Percentiles rank a stretch among this genome's conserved stretches.
Conservation (phyloP, 371 early-diverging fungal genomes). For the Apophysomyces elegans region DNA sequence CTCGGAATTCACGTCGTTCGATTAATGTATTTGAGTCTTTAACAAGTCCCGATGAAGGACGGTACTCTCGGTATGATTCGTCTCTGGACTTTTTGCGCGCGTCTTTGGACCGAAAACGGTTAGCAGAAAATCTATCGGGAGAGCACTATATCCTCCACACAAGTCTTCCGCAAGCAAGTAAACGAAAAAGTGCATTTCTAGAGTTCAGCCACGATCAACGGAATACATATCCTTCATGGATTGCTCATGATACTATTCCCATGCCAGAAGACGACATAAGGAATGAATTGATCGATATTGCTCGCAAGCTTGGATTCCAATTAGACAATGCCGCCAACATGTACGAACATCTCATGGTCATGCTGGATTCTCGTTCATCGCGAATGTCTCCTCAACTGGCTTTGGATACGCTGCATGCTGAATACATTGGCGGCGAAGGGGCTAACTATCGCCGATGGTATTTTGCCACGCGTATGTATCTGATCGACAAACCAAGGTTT, state of each 20-base stretch:
- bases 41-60: slow-evolving; percentile 54
- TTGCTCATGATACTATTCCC: slow-evolving; percentile 64
- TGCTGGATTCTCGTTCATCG: slow-evolving; percentile 85
- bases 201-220: slow-evolving; percentile 1
- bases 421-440: slow-evolving; percentile 83
- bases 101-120: slow-evolving; percentile 1
- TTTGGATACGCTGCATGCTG: slow-evolving; percentile 78
- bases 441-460: slow-evolving; percentile 88
- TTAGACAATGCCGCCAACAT: slow-evolving; percentile 78
- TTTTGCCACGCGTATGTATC: slow-evolving; percentile 78
- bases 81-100: slow-evolving; percentile 62
- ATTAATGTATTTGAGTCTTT: slow-evolving; percentile 4
- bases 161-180: background rate
- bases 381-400: slow-evolving; percentile 78
- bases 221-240: slow-evolving; percentile 72
- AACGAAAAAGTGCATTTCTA: background rate
- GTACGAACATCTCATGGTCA: slow-evolving; percentile 75
- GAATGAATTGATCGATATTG: slow-evolving; percentile 24
- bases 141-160: background rate
- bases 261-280: slow-evolving; percentile 66
- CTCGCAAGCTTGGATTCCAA: slow-evolving; percentile 78
- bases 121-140: background rate
- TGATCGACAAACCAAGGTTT: slow-evolving; percentile 51
- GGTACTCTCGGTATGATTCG: slow-evolving; percentile 75
- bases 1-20: slow-evolving; percentile 4